A percentile compares a stretch with the other conserved stretches of the same genome.
These are phyloP conservation scores for Teunomyces kruisii DNA, from an alignment of 805 yeast genomes.

Conservation along the genomic window DNA sequence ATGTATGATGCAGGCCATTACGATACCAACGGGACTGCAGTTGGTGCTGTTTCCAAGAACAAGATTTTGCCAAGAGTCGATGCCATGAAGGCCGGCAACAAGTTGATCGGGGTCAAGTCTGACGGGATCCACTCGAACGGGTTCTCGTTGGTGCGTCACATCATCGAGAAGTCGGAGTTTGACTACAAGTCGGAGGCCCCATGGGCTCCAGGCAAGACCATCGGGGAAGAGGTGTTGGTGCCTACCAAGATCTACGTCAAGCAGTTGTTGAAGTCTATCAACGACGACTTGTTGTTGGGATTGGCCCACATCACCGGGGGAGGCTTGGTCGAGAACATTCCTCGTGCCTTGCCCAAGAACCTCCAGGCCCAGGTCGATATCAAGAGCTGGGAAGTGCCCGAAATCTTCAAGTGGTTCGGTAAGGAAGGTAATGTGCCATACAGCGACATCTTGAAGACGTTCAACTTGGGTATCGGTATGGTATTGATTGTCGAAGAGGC, in stretches of 20 bases:
- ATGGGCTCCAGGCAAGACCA: slow-evolving; percentile 68
- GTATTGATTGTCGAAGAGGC: slow-evolving; percentile 74
- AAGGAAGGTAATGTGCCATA: slow-evolving; percentile 87
- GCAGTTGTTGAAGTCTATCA: slow-evolving; percentile 75
- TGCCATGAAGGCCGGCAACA: slow-evolving; percentile 75
- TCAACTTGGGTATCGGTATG: slow-evolving; percentile 97
- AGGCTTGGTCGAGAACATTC: slow-evolving; percentile 93
- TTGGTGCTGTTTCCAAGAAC: slow-evolving; percentile 86
- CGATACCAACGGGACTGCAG: slow-evolving; percentile 97
- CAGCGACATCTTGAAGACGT: slow-evolving; percentile 81
- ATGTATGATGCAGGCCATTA: slow-evolving; percentile 94
- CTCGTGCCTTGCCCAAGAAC: slow-evolving; percentile 84
- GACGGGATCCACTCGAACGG: slow-evolving; percentile 98
- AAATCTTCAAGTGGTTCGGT: slow-evolving; percentile 92
- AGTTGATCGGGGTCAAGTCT: slow-evolving; percentile 82
- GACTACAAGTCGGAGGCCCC: slow-evolving; percentile 79
- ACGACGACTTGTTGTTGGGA: slow-evolving; percentile 70
- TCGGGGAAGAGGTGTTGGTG: slow-evolving; percentile 81
- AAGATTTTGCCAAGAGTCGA: slow-evolving; percentile 70
- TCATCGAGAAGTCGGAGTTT: slow-evolving; percentile 70
- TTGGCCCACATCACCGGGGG: slow-evolving; percentile 98
- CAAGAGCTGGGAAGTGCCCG: slow-evolving; percentile 78
- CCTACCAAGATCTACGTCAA: slow-evolving; percentile 96
- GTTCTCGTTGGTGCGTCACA: slow-evolving; percentile 88
- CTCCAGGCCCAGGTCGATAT: slow-evolving; percentile 82